phyloP scores from a whole-genome alignment of 2,329 filamentous ascomycete genomes.

The Colletotrichum sansevieriae region DNA sequence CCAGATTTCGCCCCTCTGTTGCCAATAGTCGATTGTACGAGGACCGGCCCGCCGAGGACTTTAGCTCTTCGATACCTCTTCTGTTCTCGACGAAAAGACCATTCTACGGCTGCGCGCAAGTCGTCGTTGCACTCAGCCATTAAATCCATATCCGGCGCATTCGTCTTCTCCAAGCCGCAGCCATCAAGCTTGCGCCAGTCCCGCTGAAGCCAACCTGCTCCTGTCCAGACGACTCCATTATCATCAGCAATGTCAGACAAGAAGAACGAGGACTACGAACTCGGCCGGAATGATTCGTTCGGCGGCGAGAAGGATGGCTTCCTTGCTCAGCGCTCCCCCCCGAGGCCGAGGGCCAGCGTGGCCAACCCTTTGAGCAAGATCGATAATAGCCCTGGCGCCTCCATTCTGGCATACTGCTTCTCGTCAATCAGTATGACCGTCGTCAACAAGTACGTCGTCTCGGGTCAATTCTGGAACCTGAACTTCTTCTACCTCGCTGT shows the following conservation, averaged over 20 bases:
- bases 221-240: slow-evolving; percentile 38
- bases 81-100: neutral
- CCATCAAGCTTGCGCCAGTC: neutral
- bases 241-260: slow-evolving; percentile 82
- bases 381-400: slow-evolving; percentile 82
- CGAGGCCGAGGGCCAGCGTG: slow-evolving; percentile 46
- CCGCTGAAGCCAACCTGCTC: slow-evolving; percentile 40
- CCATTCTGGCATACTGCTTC: slow-evolving; percentile 90
- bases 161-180: slow-evolving; percentile 9
- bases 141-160: slow-evolving; percentile 16
- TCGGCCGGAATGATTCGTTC: slow-evolving; percentile 75
- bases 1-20: slow-evolving; percentile 11
- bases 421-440: slow-evolving; percentile 99
- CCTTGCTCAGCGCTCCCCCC: slow-evolving; percentile 57
- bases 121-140: neutral
- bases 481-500: slow-evolving; percentile 95
- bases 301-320: slow-evolving; percentile 67
- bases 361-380: slow-evolving; percentile 60
- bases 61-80: neutral
- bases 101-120: neutral
- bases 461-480: slow-evolving; percentile 90
- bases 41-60: slow-evolving; percentile 15
- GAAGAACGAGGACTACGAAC: slow-evolving; percentile 85
- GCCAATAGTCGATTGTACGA: slow-evolving; percentile 4
- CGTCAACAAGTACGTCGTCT: slow-evolving; percentile 99